Evolutionary conservation across 306 rosid species (phyloP).

Genomic region (Quercus rubra): DNA sequence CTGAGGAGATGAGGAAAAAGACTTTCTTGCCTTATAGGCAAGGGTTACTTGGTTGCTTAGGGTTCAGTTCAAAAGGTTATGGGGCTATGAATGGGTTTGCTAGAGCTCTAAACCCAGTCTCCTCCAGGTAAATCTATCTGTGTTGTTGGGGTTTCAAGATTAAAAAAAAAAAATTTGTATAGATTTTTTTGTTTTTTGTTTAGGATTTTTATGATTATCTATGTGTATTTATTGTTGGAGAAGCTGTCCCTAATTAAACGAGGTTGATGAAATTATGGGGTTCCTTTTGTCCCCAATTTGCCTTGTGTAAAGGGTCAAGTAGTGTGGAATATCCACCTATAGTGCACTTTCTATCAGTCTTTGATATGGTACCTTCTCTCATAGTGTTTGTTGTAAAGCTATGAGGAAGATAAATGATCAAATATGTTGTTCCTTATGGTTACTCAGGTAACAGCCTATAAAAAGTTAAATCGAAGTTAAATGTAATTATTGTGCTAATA

Average conservation of each 20-base stretch:
- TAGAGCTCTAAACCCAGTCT: constrained; percentile 91
- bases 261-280: constrained; percentile 28
- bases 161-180: constrained; percentile 25
- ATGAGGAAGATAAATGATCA: background rate
- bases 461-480: background rate
- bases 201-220: constrained; percentile 17
- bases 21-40: constrained; percentile 90
- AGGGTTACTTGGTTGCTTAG: constrained; percentile 90
- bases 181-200: constrained; percentile 10
- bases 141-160: background rate
- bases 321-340: constrained; percentile 32
- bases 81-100: constrained; percentile 96
- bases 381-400: background rate
- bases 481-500: constrained; percentile 4
- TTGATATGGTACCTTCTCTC: constrained; percentile 6
- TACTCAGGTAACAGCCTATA: background rate
- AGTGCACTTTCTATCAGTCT: constrained; percentile 21
- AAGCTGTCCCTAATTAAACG: constrained; percentile 14
- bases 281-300: constrained; percentile 18
- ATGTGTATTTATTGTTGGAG: constrained; percentile 20
- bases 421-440: background rate
- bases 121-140: constrained; percentile 60
- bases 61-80: constrained; percentile 92
- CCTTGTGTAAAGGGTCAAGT: constrained; percentile 9
- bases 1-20: constrained; percentile 90